Conservation (phyloP, 2,329 filamentous ascomycete species). For the Colletotrichum agaves region DNA sequence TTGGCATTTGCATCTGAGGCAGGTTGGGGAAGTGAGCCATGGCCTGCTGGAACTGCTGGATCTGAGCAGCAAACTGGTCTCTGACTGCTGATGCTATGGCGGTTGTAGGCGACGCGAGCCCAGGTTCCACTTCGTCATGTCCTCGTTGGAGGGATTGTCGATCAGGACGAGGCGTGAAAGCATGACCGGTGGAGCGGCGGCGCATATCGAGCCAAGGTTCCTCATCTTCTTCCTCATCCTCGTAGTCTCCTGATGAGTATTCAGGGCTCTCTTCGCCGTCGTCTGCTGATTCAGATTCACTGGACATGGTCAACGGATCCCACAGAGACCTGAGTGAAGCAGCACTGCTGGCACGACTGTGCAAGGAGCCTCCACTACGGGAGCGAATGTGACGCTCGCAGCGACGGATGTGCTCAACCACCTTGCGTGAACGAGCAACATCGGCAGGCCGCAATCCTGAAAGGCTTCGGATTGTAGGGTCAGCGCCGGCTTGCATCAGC, state of each 20-base stretch:
- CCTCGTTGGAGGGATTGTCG: conserved; percentile 26
- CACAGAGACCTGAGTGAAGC: conserved; percentile 75
- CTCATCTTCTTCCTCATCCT: conserved; percentile 55
- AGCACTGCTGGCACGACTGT: conserved; percentile 73
- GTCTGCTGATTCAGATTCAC: conserved; percentile 54
- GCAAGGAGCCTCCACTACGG: conserved; percentile 70
- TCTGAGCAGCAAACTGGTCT: conserved; percentile 77
- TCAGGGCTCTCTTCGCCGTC: conserved; percentile 55
- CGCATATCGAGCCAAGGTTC: conserved; percentile 53
- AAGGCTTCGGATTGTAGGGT: conserved; percentile 75
- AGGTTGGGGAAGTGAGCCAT: conserved; percentile 71
- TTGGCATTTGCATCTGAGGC: conserved; percentile 66
- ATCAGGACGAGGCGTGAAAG: conserved; percentile 40
- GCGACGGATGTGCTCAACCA: conserved; percentile 71
- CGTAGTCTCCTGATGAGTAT: conserved; percentile 58
- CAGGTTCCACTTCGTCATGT: conserved; percentile 39
- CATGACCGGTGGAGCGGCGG: conserved; percentile 43
- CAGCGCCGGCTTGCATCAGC: conserved; percentile 78
- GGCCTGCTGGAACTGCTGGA: conserved; percentile 80
- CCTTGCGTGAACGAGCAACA: conserved; percentile 72
- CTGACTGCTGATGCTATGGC: conserved; percentile 76
- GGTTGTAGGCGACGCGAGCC: conserved; percentile 64
- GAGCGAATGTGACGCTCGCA: conserved; percentile 72
- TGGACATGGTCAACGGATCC: conserved; percentile 62
- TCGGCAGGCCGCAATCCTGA: conserved; percentile 78